Evolutionary conservation across 139 green algal species (phyloP).

Genomic region (Marvania coccoides): DNA sequence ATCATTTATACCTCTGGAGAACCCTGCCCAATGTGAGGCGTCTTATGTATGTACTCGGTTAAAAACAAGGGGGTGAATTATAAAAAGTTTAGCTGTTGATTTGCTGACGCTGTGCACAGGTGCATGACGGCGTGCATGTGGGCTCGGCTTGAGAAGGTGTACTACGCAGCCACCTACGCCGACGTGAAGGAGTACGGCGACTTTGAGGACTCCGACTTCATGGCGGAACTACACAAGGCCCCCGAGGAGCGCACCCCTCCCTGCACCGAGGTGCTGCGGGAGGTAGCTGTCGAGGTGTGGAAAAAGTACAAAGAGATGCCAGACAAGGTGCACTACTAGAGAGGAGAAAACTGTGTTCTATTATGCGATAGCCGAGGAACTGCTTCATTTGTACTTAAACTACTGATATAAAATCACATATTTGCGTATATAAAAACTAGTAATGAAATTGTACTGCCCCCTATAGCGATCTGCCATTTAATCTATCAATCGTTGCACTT

Average conservation of each 20-base stretch:
- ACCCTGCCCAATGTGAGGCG: constrained; percentile 31
- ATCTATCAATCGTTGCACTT: no score
- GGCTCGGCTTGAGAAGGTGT: constrained; percentile 15
- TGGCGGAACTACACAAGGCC: constrained; percentile 23
- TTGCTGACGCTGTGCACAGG: no score
- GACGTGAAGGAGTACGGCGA: constrained; percentile 20
- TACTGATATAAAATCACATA: no score
- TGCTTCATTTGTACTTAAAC: no score
- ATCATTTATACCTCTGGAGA: constrained; percentile 14
- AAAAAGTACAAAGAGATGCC: constrained; percentile 19
- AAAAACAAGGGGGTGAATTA: no score
- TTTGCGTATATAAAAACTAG: no score
- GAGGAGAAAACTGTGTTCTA: neutral
- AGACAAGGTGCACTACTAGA: constrained; percentile 39
- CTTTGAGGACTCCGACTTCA: constrained; percentile 40
- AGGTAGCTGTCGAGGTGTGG: constrained; percentile 39
- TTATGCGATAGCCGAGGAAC: no score
- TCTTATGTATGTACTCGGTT: no score
- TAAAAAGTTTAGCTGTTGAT: no score
- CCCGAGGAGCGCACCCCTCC: constrained; percentile 18
- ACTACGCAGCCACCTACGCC: constrained; percentile 23
- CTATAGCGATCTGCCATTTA: no score
- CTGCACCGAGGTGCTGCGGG: constrained; percentile 23
- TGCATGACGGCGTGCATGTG: constrained; percentile 23
- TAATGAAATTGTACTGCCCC: no score